Evolutionary conservation across 2,329 filamentous ascomycete genomes (phyloP).

Genomic region (Tricladium varicosporioides): DNA sequence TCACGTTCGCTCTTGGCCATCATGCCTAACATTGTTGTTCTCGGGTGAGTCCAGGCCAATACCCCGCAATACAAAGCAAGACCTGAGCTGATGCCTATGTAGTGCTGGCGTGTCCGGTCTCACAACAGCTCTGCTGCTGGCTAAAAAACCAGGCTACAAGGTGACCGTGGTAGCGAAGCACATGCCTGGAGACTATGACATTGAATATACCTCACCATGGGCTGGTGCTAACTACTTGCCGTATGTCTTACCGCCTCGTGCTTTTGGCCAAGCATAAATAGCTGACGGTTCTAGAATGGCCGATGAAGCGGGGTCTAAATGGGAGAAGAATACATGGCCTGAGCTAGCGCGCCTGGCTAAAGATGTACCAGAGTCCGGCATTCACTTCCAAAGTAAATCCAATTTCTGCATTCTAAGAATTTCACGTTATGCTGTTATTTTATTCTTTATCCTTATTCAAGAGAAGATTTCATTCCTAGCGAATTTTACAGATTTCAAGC

Average conservation of each 20-base stretch:
- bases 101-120: slow-evolving; percentile 66
- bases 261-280: neutral
- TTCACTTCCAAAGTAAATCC: slow-evolving; percentile 68
- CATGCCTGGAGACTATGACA: slow-evolving; percentile 91
- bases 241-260: slow-evolving; percentile 47
- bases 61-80: neutral
- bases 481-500: too few relatives aligned
- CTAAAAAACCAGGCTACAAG: slow-evolving; percentile 46
- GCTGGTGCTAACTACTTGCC: slow-evolving; percentile 79
- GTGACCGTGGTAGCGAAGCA: slow-evolving; percentile 80
- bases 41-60: slow-evolving; percentile 32
- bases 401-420: neutral
- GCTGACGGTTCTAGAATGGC: slow-evolving; percentile 18
- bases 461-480: too few relatives aligned
- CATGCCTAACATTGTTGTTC: slow-evolving; percentile 38
- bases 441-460: too few relatives aligned
- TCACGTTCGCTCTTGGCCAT: slow-evolving; percentile 1
- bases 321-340: slow-evolving; percentile 65
- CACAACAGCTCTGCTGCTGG: slow-evolving; percentile 60
- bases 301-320: slow-evolving; percentile 39
- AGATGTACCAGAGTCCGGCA: slow-evolving; percentile 71
- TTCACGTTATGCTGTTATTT: too few relatives aligned
- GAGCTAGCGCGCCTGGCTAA: slow-evolving; percentile 58
- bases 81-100: slow-evolving; percentile 4
- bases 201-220: slow-evolving; percentile 88